A percentile compares a stretch with the other conserved stretches of the same genome.
Conservation (phyloP, 108 stramenopile genomes). For the Skeletonema menzelii region DNA sequence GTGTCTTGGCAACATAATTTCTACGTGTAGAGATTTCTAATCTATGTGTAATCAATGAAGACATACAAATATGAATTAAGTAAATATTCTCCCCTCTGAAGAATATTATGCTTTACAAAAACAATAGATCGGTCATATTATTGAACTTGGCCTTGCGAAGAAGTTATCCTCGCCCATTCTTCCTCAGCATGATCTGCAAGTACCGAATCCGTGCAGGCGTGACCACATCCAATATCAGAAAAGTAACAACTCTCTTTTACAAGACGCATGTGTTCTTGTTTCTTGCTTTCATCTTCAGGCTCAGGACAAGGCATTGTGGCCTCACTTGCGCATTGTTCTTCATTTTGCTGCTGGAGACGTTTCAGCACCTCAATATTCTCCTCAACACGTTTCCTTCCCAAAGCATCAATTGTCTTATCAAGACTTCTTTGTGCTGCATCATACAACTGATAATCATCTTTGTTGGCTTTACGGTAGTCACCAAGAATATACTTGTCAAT, state of each 20-base stretch:
- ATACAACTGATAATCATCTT: conserved; percentile 34
- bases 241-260: background rate
- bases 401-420: conserved; percentile 51
- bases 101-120: no score
- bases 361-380: conserved; percentile 14
- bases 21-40: no score
- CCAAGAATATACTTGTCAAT: conserved; percentile 10
- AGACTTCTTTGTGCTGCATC: conserved; percentile 45
- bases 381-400: conserved; percentile 42
- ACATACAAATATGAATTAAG: no score
- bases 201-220: background rate
- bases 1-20: no score
- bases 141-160: background rate
- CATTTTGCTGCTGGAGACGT: background rate
- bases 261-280: background rate
- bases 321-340: background rate
- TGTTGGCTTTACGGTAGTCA: conserved; percentile 12
- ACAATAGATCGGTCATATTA: background rate
- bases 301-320: background rate
- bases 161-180: background rate
- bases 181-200: background rate
- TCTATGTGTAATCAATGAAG: no score
- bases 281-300: background rate
- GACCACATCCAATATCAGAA: background rate
- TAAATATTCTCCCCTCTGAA: no score